Evolutionary conservation across 805 yeast species (phyloP), one percentile per base, ranked within the genome.

Genomic region (Starmera caribaea): DNA sequence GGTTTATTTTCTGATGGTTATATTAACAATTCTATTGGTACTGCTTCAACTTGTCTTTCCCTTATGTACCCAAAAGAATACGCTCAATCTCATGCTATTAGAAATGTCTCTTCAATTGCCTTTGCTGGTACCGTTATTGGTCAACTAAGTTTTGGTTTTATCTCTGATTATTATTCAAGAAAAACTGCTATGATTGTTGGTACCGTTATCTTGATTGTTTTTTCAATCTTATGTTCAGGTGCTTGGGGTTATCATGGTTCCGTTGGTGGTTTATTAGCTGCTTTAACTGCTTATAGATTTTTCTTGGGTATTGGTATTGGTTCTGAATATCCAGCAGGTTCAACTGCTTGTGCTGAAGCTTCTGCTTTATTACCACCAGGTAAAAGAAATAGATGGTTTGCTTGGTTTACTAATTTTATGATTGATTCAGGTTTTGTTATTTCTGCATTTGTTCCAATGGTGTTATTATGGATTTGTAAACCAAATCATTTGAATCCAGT

Each of bases 1-100:
- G 97, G 96, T 40, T 69, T 89, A 35, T 88, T 89, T 62, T 81
- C 94, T 30, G 97, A 90, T 62, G 97, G 97, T 39, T 89, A 88
- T 57, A 81, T 86, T 44, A 88, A 88, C 59, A 86, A 85, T 62
- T 79, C 92, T 39, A 82, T 86, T 41, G 74, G 85, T 43, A 73
- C 92, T 9, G 94, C 81, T 14, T 70, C 80, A 30, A 76, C 89
- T 14, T 79, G 89, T 65, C 68, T 89, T 46, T 58, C 71, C 14
- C 63, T 55, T 3, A 66, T 89, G 31, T 89, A 89, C 56, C 86
- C 86, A 28, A 57, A 59, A 0, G 74, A 71, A 49, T 81, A 81
- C 53, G 58, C 75, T 3, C 47, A 68, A 7, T 84, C 94, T 0
- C 57, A 59, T 33, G 96, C 96, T 28, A 74, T 83, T 41, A 71